Conservation (phyloP, 345 rosid species). For the Ricinus communis region DNA sequence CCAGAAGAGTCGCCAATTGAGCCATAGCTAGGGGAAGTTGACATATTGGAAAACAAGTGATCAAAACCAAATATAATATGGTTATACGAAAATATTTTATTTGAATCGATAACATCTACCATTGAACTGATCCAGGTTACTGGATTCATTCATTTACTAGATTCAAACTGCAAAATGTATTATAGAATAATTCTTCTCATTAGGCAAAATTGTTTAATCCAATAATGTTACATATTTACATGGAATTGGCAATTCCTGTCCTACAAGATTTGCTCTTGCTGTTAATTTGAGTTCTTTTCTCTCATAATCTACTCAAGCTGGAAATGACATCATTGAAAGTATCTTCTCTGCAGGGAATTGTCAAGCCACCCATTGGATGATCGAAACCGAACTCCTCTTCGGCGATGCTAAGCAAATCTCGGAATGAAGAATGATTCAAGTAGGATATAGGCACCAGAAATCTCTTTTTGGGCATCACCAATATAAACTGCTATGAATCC, state of each 20-base stretch:
- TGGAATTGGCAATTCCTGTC: background rate
- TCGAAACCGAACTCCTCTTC: slow-evolving; percentile 21
- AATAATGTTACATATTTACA: background rate
- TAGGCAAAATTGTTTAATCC: background rate
- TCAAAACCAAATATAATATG: no score
- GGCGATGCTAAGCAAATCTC: slow-evolving; percentile 2
- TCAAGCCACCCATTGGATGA: slow-evolving; percentile 19
- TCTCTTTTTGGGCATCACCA: slow-evolving; percentile 13
- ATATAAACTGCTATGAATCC: slow-evolving; percentile 14
- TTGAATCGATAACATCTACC: no score
- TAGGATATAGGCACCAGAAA: slow-evolving; percentile 16
- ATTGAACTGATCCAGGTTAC: no score
- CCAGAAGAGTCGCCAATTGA: no score
- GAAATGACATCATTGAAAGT: slow-evolving; percentile 22
- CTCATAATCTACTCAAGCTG: slow-evolving; percentile 9
- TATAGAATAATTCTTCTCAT: background rate
- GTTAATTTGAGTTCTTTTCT: background rate
- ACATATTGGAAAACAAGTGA: no score
- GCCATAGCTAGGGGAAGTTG: no score
- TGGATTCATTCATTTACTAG: no score
- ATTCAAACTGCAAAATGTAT: no score
- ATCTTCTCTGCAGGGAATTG: slow-evolving; percentile 20
- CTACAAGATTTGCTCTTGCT: background rate
- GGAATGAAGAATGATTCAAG: slow-evolving; percentile 12
- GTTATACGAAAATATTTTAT: no score